A percentile compares a stretch with the other conserved stretches of the same genome.
phyloP scores from a whole-genome alignment of 2,329 filamentous ascomycete genomes.

The Neopestalotiopsis sp. region DNA sequence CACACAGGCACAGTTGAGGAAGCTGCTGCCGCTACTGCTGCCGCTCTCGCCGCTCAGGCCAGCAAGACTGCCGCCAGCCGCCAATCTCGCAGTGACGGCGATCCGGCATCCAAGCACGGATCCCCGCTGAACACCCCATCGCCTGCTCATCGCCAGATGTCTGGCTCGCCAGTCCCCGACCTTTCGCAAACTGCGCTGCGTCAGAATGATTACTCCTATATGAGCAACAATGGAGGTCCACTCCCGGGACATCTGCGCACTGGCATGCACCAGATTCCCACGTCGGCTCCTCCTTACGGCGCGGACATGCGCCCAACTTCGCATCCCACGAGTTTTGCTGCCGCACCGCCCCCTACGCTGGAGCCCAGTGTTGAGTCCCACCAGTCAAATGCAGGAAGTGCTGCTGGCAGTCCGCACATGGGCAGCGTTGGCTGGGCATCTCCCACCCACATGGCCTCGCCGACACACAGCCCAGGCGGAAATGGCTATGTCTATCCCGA shows the following conservation, averaged over 20 bases:
- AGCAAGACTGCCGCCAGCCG: slow-evolving; percentile 35
- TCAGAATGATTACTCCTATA: slow-evolving; percentile 77
- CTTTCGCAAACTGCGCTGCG: slow-evolving; percentile 74
- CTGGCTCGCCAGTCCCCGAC: slow-evolving; percentile 80
- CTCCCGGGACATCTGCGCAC: slow-evolving; percentile 82
- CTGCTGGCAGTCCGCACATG: slow-evolving; percentile 88
- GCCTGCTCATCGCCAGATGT: slow-evolving; percentile 77
- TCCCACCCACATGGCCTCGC: slow-evolving; percentile 74
- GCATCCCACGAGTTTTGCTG: slow-evolving; percentile 82
- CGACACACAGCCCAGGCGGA: slow-evolving; percentile 66
- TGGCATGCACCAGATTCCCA: slow-evolving; percentile 72
- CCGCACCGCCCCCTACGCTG: slow-evolving; percentile 80
- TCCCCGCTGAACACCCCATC: slow-evolving; percentile 83
- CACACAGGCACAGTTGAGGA: slow-evolving; percentile 96
- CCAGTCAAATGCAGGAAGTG: slow-evolving; percentile 69
- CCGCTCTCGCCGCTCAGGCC: slow-evolving; percentile 69
- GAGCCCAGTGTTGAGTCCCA: slow-evolving; percentile 85
- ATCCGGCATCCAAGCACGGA: slow-evolving; percentile 72
- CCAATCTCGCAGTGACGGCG: slow-evolving; percentile 69
- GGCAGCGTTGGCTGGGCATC: slow-evolving; percentile 83
- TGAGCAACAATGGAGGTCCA: slow-evolving; percentile 75
- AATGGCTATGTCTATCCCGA: slow-evolving; percentile 81
- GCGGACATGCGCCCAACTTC: slow-evolving; percentile 74
- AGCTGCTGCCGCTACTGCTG: slow-evolving; percentile 85
- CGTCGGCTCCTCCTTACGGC: slow-evolving; percentile 68